Evolutionary conservation across 345 rosid genomes (phyloP).

Genomic region (Populus nigra): DNA sequence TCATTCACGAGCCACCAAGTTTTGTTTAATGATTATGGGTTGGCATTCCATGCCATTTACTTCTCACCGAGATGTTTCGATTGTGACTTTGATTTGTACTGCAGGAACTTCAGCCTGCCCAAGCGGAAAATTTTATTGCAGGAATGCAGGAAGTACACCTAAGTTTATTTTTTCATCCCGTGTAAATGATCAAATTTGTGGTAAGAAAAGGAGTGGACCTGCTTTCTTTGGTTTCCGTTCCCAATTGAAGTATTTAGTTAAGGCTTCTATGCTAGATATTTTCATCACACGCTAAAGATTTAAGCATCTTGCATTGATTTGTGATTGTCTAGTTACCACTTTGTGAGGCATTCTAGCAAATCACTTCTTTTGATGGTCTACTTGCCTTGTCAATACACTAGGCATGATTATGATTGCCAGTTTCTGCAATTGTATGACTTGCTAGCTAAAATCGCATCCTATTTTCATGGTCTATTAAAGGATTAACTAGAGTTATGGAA

Average conservation of each 20-base stretch:
- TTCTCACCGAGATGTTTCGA: slow-evolving; percentile 7
- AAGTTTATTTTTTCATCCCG: slow-evolving; percentile 51
- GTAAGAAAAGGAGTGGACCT: slow-evolving; percentile 28
- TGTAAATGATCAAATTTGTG: slow-evolving; percentile 60
- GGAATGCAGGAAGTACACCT: slow-evolving; percentile 59
- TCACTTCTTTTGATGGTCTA: neutral
- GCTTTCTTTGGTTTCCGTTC: neutral
- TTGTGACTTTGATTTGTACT: slow-evolving; percentile 14
- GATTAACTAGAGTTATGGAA: neutral
- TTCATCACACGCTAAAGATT: neutral
- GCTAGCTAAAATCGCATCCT: neutral
- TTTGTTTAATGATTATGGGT: neutral
- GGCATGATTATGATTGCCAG: neutral
- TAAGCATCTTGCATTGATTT: neutral
- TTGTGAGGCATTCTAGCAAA: neutral
- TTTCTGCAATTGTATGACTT: slow-evolving; percentile 10
- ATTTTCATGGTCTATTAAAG: neutral
- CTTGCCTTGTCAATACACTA: neutral
- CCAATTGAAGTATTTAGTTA: neutral
- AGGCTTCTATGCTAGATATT: neutral
- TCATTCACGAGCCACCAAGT: neutral
- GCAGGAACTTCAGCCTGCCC: slow-evolving; percentile 84
- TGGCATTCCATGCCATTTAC: neutral
- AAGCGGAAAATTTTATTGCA: slow-evolving; percentile 58
- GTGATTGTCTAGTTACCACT: slow-evolving; percentile 2